These are phyloP conservation scores for Akanthomyces dipterigenus DNA, from an alignment of 2,329 filamentous ascomycete species.

Conservation along the genomic window DNA sequence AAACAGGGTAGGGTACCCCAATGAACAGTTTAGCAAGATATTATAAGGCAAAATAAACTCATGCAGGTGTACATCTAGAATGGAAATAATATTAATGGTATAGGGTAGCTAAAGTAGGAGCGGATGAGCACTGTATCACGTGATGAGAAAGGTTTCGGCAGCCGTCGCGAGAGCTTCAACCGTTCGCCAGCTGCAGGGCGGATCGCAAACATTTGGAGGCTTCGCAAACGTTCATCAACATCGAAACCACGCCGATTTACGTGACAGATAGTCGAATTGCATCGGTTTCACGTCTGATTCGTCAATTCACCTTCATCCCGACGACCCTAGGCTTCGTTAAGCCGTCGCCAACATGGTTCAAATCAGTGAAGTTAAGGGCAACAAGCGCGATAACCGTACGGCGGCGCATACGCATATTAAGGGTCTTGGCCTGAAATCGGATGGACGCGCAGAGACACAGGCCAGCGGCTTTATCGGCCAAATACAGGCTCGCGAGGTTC, in stretches of 20 bases:
- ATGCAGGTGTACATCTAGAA: not conserved
- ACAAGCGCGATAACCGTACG: slow-evolving; percentile 90
- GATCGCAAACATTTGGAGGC: slow-evolving; percentile 30
- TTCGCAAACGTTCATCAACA: slow-evolving; percentile 10
- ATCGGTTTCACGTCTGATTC: slow-evolving; percentile 2
- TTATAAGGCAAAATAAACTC: not conserved
- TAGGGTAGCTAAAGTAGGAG: not conserved
- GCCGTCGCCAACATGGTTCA: slow-evolving; percentile 59
- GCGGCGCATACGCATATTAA: slow-evolving; percentile 98
- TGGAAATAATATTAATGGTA: not conserved
- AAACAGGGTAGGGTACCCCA: too few relatives aligned
- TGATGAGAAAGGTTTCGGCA: slow-evolving; percentile 20
- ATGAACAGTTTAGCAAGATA: too few relatives aligned
- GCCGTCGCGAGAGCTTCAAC: slow-evolving; percentile 20
- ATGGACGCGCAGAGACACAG: slow-evolving; percentile 78
- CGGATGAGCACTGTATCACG: slow-evolving; percentile 18
- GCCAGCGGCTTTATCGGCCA: slow-evolving; percentile 87
- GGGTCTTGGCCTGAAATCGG: slow-evolving; percentile 76
- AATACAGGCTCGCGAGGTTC: slow-evolving; percentile 76
- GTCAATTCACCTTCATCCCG: not conserved
- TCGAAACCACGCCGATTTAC: not conserved
- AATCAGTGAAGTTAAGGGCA: slow-evolving; percentile 91
- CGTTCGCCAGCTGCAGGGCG: slow-evolving; percentile 19
- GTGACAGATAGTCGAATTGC: not conserved
- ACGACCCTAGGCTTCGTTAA: slow-evolving; percentile 3